A percentile compares a stretch with the other conserved stretches of the same genome.
phyloP scores from a whole-genome alignment of 2,329 filamentous ascomycete species.

The Bipolaris victoriae region DNA sequence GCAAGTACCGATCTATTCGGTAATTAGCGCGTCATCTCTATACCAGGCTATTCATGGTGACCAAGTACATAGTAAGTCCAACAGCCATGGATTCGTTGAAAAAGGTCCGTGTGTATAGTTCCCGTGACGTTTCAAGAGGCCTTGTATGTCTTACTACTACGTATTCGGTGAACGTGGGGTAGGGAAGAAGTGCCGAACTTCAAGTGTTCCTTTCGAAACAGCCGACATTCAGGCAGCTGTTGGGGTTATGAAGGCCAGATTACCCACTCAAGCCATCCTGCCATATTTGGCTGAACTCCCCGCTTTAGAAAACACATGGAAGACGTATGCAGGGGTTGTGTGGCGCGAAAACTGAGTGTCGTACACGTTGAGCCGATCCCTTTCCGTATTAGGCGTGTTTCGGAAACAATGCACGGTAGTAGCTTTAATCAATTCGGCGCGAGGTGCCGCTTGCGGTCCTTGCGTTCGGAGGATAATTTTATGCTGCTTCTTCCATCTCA shows the following conservation, averaged over 20 bases:
- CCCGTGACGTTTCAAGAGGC: too few species aligned
- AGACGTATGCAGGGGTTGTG: neutral
- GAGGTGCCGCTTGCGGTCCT: slow-evolving; percentile 1
- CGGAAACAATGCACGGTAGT: slow-evolving; percentile 5
- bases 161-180: too few species aligned
- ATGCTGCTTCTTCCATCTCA: neutral
- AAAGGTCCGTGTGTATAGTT: too few species aligned
- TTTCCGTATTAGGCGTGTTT: neutral
- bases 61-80: too few species aligned
- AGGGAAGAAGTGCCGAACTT: neutral
- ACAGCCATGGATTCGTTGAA: too few species aligned
- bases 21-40: too few species aligned
- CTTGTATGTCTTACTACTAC: too few species aligned
- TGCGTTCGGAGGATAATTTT: neutral
- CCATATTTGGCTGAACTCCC: neutral
- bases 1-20: too few species aligned
- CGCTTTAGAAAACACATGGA: neutral
- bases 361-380: neutral
- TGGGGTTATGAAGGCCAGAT: neutral
- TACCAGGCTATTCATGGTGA: too few species aligned
- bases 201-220: neutral
- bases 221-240: neutral
- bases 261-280: neutral
- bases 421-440: slow-evolving; percentile 6
- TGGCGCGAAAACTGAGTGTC: neutral